These are phyloP conservation scores for Cicer yamashitae DNA, from an alignment of 306 rosid species.

Conservation along the genomic window DNA sequence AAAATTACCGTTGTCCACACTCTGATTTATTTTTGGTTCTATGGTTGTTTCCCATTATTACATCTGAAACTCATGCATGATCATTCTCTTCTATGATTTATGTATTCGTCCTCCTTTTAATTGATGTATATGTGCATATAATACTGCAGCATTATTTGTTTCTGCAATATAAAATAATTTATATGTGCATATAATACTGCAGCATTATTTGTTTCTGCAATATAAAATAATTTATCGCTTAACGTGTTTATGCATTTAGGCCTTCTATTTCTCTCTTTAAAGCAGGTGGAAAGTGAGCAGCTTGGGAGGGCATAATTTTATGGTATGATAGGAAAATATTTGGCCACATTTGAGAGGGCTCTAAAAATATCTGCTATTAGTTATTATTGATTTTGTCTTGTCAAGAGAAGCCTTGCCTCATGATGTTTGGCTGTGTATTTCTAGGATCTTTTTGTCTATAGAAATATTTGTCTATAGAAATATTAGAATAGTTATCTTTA, in stretches of 20 bases:
- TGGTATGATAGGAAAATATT: constrained; percentile 93
- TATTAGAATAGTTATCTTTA: constrained; percentile 20
- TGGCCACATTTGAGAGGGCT: constrained; percentile 74
- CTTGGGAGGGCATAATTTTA: constrained; percentile 79
- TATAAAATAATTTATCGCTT: constrained; percentile 59
- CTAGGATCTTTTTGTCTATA: constrained; percentile 35
- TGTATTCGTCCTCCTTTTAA: constrained; percentile 19
- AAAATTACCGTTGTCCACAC: background rate
- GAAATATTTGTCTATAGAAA: constrained; percentile 4
- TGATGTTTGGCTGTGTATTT: constrained; percentile 29
- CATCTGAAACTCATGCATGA: background rate
- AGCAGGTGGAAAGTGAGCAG: constrained; percentile 94
- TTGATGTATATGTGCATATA: constrained; percentile 32
- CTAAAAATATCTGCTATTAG: constrained; percentile 55
- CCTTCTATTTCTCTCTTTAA: constrained; percentile 75
- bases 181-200: constrained; percentile 27
- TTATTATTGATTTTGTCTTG: constrained; percentile 43
- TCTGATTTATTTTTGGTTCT: background rate
- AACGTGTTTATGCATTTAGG: constrained; percentile 86
- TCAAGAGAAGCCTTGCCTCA: constrained; percentile 40
- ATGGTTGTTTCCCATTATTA: constrained; percentile 6
- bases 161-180: constrained; percentile 55
- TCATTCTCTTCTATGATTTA: constrained; percentile 20
- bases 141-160: constrained; percentile 40
- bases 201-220: constrained; percentile 45